Percentiles rank a stretch among this genome's conserved stretches.
phyloP scores from a whole-genome alignment of 2,329 filamentous ascomycete genomes.

The Stromatinia cepivora region DNA sequence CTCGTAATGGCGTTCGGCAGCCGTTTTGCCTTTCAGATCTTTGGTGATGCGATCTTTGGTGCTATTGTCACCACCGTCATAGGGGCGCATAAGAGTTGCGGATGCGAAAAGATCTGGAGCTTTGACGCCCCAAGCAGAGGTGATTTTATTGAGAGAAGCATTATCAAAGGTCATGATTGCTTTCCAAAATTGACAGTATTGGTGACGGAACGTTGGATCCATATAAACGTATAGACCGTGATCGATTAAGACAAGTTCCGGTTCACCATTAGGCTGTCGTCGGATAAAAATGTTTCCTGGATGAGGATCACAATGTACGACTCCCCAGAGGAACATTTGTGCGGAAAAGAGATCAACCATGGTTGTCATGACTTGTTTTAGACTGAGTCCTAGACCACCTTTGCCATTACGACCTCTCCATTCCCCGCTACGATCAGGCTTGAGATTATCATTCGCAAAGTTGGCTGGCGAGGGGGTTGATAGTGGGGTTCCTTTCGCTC shows the following conservation, averaged over 20 bases:
- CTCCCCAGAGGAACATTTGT: conserved; percentile 96
- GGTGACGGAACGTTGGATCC: conserved; percentile 75
- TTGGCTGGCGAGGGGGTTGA: conserved; percentile 36
- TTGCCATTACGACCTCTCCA: conserved; percentile 73
- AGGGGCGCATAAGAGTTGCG: conserved; percentile 85
- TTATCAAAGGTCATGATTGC: conserved; percentile 93
- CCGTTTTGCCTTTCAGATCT: conserved; percentile 54
- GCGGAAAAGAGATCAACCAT: conserved; percentile 97
- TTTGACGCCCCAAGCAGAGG: conserved; percentile 80
- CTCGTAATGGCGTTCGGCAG: conserved; percentile 65
- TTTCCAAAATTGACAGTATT: conserved; percentile 93
- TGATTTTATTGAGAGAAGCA: conserved; percentile 69
- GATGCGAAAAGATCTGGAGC: conserved; percentile 89
- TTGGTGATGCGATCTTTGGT: conserved; percentile 63
- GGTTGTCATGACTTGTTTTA: conserved; percentile 90
- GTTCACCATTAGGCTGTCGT: conserved; percentile 73
- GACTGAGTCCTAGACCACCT: conserved; percentile 79
- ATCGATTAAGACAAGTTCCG: conserved; percentile 93
- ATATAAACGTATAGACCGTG: conserved; percentile 96
- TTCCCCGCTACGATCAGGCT: conserved; percentile 72
- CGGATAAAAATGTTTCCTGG: conserved; percentile 97
- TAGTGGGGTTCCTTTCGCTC: conserved; percentile 68
- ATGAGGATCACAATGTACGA: conserved; percentile 95
- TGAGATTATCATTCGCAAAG: conserved; percentile 58
- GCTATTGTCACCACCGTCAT: conserved; percentile 76